These are phyloP conservation scores for Ophiostoma sp. DNA, from an alignment of 2,329 filamentous ascomycete species.

Conservation along the genomic window DNA sequence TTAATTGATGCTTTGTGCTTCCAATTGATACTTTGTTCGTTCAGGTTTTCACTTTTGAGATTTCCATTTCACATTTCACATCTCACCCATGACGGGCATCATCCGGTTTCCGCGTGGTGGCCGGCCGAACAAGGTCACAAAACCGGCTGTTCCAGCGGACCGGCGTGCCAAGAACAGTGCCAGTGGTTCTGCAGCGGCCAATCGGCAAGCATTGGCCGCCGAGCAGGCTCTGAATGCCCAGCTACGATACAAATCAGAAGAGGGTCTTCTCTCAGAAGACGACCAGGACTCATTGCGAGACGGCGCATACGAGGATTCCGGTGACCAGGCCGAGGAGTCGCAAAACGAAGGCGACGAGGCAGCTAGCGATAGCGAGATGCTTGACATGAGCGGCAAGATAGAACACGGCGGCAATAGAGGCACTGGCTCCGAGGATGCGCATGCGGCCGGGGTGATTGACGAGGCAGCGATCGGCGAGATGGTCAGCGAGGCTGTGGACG, in stretches of 20 bases:
- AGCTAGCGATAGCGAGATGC: background rate
- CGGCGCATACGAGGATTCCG: background rate
- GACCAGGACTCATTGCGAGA: background rate
- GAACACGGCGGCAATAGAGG: too few species aligned
- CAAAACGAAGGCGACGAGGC: background rate
- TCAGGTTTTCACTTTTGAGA: background rate
- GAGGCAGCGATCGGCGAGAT: constrained; percentile 25
- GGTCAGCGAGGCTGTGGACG: constrained; percentile 19
- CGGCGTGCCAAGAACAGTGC: background rate
- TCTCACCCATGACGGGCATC: constrained; percentile 34
- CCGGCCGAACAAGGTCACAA: constrained; percentile 43
- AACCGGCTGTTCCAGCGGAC: constrained; percentile 30
- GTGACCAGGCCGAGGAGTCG: background rate
- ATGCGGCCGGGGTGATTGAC: constrained; percentile 25
- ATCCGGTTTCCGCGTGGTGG: constrained; percentile 36
- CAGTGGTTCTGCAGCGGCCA: constrained; percentile 20
- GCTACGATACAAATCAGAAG: background rate
- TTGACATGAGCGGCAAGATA: background rate
- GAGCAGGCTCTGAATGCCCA: constrained; percentile 20
- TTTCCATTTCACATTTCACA: background rate
- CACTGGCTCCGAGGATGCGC: too few species aligned
- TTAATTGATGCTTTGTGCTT: too few species aligned
- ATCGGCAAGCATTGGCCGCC: constrained; percentile 18
- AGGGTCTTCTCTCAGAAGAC: background rate
- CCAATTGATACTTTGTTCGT: too few species aligned